Percentiles rank a stretch among this genome's conserved stretches.
Conservation (phyloP, 371 early-diverging fungal species). For the Paramicrosporidium saccamoebae region DNA sequence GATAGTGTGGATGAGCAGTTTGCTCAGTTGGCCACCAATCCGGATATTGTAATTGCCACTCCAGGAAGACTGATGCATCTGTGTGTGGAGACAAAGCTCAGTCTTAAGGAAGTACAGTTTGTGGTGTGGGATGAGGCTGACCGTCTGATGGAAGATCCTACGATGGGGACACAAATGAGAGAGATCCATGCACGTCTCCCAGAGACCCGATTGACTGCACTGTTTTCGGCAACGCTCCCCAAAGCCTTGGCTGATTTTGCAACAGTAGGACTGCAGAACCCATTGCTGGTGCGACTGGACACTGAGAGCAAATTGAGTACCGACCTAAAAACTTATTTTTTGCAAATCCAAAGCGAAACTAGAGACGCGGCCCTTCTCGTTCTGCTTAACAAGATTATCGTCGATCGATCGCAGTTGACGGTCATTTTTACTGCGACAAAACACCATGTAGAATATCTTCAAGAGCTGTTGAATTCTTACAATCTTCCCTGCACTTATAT, state of each 20-base stretch:
- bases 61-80: conserved; percentile 88
- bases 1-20: conserved; percentile 77
- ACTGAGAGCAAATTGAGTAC: conserved; percentile 63
- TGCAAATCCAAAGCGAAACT: conserved; percentile 33
- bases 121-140: conserved; percentile 97
- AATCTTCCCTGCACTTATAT: conserved; percentile 50
- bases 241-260: conserved; percentile 71
- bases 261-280: conserved; percentile 70
- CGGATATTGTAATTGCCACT: conserved; percentile 87
- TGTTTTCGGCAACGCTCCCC: conserved; percentile 85
- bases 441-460: conserved; percentile 79
- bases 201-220: conserved; percentile 40
- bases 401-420: conserved; percentile 10
- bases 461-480: conserved; percentile 19
- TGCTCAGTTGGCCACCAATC: conserved; percentile 51
- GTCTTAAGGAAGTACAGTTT: conserved; percentile 54
- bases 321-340: conserved; percentile 71
- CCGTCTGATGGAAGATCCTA: conserved; percentile 82
- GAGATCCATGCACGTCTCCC: conserved; percentile 61
- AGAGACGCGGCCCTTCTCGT: conserved; percentile 67
- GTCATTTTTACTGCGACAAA: conserved; percentile 79
- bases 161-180: conserved; percentile 79
- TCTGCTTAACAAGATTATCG: conserved; percentile 33
- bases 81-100: conserved; percentile 69
- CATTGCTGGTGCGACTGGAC: conserved; percentile 64